Conservation (phyloP, 2,329 filamentous ascomycete genomes). For the Colletotrichum australisinense region DNA sequence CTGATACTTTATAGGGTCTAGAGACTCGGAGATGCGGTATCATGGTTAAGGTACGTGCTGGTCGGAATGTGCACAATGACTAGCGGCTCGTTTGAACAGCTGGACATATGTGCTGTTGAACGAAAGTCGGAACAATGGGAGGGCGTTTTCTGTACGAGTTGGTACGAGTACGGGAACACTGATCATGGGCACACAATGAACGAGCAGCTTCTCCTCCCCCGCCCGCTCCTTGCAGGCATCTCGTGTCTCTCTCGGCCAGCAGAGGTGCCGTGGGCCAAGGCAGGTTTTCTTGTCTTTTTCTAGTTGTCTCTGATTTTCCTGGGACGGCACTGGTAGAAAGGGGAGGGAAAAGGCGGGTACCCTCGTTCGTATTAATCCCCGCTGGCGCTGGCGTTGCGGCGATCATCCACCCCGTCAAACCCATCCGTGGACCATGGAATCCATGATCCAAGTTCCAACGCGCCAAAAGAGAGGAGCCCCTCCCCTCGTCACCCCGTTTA, state of each 20-base stretch:
- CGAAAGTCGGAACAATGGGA: background rate
- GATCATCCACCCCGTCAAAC: slow-evolving; percentile 24
- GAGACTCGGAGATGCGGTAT: background rate
- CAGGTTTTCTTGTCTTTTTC: slow-evolving; percentile 5
- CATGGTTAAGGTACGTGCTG: background rate
- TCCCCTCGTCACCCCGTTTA: background rate
- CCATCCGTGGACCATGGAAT: background rate
- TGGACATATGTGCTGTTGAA: background rate
- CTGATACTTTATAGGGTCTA: too few species aligned
- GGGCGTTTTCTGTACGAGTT: background rate
- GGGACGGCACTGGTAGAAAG: slow-evolving; percentile 29
- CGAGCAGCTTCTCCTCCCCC: background rate
- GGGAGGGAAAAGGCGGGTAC: slow-evolving; percentile 12
- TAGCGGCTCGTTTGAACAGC: background rate
- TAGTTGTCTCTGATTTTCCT: slow-evolving; percentile 12
- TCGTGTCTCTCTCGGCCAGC: slow-evolving; percentile 13
- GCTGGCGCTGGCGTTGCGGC: slow-evolving; percentile 17
- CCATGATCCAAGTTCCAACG: background rate
- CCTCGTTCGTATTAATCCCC: slow-evolving; percentile 35
- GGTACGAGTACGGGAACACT: background rate
- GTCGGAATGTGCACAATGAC: slow-evolving; percentile 12
- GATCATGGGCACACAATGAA: background rate
- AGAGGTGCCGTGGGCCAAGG: slow-evolving; percentile 26
- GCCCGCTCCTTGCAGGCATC: slow-evolving; percentile 14
- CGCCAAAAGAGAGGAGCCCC: background rate